A percentile compares a stretch with the other conserved stretches of the same genome.
These are phyloP conservation scores for Wickerhamomyces hampshirensis DNA, from an alignment of 805 yeast species.

Conservation along the genomic window DNA sequence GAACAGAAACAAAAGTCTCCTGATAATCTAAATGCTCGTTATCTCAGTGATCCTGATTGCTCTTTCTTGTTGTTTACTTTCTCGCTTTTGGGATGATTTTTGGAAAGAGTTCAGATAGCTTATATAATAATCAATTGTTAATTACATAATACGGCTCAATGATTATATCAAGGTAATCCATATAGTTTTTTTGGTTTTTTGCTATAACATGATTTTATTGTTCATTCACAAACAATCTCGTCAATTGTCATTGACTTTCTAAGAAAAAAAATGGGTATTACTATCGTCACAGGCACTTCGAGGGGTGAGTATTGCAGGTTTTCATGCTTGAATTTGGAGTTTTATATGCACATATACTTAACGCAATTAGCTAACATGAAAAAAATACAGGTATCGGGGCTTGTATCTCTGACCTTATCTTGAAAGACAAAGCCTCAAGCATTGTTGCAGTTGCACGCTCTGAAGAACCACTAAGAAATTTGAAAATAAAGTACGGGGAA, in stretches of 20 bases:
- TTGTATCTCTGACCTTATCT: conserved; percentile 57
- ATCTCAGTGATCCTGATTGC: too few species aligned
- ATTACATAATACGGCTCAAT: too few species aligned
- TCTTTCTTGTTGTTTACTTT: too few species aligned
- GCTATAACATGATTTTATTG: too few species aligned
- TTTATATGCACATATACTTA: not conserved
- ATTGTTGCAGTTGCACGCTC: conserved; percentile 76
- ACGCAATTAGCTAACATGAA: not conserved
- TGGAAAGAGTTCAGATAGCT: too few species aligned
- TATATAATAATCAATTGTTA: too few species aligned
- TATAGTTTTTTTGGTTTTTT: too few species aligned
- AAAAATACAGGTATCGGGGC: conserved; percentile 63
- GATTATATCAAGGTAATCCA: too few species aligned
- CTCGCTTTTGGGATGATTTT: not conserved
- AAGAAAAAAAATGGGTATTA: conserved; percentile 28
- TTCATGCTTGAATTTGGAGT: not conserved
- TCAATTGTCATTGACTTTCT: too few species aligned
- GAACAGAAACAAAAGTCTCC: not conserved
- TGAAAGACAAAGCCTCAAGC: conserved; percentile 29
- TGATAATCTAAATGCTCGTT: not conserved
- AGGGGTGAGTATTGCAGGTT: conserved; percentile 35
- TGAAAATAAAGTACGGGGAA: conserved; percentile 40
- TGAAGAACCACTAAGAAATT: conserved; percentile 37
- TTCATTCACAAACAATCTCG: too few species aligned
- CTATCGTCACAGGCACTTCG: conserved; percentile 60